Evolutionary conservation across 345 rosid species (phyloP), one percentile per base, ranked within the genome.

Genomic region (Carallia pectinifolia): DNA sequence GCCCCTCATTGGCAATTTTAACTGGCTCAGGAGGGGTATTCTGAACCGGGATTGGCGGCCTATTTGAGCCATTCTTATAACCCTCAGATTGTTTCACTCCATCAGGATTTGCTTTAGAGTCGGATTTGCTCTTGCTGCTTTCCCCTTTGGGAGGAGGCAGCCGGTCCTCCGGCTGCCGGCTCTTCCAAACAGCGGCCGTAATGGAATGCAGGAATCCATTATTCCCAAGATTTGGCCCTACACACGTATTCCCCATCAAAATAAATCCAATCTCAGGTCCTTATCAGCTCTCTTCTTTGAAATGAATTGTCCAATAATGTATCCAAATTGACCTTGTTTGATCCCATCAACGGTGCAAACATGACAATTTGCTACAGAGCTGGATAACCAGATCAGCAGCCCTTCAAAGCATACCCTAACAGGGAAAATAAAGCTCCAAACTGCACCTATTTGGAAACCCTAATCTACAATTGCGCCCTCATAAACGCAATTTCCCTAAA

Each of bases 201-300:
- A 94, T 96, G 64, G 90, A 85, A 76, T 88, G 86, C 1, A 94
- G 64, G 79, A 94, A 94, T 74, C 96, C 98, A 68, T 77, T 84
- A 66, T 77, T 58, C 29, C 81, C 82, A 27, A 84, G 81, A 74
- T 77, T 92, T 72, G 97, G 98, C n/a, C 97, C 98, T 30, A 84
- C 86, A 68, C 97, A 92, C 69, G 88, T 77, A 77, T 94, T 94
- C 80, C 97, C 99, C 97, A 94, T 94, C 78, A 76, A 83, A 72
- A 34, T 3, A 4, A 23, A 58, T 6, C 6, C 37, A 53, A 67
- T 30, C 66, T 79, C 74, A 81, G 18, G 65, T 77, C 75, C 79
- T 79, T 50, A 54, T 58, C 27, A 69, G 17, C 76, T 62, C 68
- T 56, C 70, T 27, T 73, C 53, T 63, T 23, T 39, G 65, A 73